Evolutionary conservation across 495 filamentous ascomycete species (phyloP), one percentile per base, ranked within the genome.

Genomic region (Apodospora peruviana): DNA sequence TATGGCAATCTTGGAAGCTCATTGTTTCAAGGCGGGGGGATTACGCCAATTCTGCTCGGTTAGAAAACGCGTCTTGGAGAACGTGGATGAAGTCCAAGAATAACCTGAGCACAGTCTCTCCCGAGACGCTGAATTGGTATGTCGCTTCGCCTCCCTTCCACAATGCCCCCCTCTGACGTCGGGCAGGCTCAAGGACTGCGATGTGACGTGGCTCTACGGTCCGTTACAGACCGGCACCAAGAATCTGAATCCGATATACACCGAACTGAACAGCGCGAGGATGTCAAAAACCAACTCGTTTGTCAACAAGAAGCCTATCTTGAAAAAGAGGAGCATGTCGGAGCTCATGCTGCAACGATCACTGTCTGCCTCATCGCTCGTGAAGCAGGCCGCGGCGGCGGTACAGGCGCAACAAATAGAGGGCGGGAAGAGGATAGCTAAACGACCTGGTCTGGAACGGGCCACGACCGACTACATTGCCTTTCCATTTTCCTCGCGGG

Each of bases 21-120:
- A 88, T 98, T 56, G 83, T 90, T 34, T 78, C 83, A 11, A 86
- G 85, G 51, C 77, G 83, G 60, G 81, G 80, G 22, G 76, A 86
- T 37, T 95, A 94, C 56, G 85, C 75, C 52, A 90, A 98, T 60
- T 76, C 86, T 21, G 80, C 84, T 9, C 75, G 93, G 44, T 65
- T 98, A 43, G 93, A 98, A 65, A 98, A 98, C 70, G 93, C 93
- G 4, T 96, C 91, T 3, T 98, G 93, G 93, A 77, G 93, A 59
- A 93, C 90, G n/a, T 98, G 93, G 93, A 82, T 88, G 60, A 96
- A 97, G 64, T 71, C 83, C 17, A 95, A 94, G 61, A 82, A 91
- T 60, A 80, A 85, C 20, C 66, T 96, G 46, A 83, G 82, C 61
- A 97, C 93, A 0, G 81, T 96, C 4, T 90, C 90, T 5, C 87